Evolutionary conservation across 2,329 filamentous ascomycete species (phyloP).

Genomic region (Aspergillus floridensis): DNA sequence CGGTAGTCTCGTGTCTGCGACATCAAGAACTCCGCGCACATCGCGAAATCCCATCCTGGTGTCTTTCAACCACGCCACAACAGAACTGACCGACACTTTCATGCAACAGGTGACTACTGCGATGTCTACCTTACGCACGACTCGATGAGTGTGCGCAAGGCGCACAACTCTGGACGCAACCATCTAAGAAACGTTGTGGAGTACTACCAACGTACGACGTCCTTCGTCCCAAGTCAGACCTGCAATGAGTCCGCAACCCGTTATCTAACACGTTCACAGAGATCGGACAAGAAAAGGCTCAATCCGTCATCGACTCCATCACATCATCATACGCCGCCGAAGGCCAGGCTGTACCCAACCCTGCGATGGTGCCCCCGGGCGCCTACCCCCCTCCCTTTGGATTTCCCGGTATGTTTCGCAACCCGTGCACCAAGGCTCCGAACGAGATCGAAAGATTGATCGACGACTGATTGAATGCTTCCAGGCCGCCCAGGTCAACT

Average conservation of each 20-base stretch:
- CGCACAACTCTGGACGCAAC: conserved; percentile 94
- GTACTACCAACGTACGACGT: conserved; percentile 81
- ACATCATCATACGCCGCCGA: conserved; percentile 93
- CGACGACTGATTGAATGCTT: not conserved
- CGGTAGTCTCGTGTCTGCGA: not conserved
- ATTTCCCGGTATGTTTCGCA: conserved; percentile 56
- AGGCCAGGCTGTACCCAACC: conserved; percentile 82
- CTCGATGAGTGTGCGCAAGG: conserved; percentile 99
- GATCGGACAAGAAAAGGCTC: conserved; percentile 97
- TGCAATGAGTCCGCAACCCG: not conserved
- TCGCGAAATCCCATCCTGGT: not conserved
- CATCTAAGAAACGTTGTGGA: conserved; percentile 96
- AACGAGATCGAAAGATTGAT: not conserved
- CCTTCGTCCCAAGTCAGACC: not conserved
- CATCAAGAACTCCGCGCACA: conserved; percentile 1
- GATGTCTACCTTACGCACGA: conserved; percentile 99
- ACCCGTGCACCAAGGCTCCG: not conserved
- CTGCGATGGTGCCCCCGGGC: conserved; percentile 66
- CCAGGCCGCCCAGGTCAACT: conserved; percentile 40
- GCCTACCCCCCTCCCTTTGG: conserved; percentile 57
- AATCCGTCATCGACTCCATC: conserved; percentile 97
- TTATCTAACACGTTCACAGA: conserved; percentile 52
- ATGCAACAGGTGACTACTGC: conserved; percentile 76
- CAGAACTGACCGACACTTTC: conserved; percentile 10
- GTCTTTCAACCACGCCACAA: not conserved